These are phyloP conservation scores for Hymenoscyphus fraxineus DNA, from an alignment of 2,329 filamentous ascomycete genomes.

Conservation along the genomic window DNA sequence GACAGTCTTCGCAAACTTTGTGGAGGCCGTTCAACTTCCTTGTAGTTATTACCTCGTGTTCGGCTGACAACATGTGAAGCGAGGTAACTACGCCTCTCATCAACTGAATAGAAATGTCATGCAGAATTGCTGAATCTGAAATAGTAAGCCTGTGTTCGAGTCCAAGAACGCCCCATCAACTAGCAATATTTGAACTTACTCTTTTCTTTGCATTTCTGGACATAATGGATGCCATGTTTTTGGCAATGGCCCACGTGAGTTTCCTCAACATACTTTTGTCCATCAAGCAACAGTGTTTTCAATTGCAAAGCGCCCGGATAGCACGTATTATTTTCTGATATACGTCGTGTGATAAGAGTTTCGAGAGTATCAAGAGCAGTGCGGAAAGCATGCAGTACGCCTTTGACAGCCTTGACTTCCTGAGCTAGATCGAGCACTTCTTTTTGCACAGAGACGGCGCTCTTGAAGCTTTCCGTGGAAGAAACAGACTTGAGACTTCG, in stretches of 20 bases:
- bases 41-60: neutral
- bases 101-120: neutral
- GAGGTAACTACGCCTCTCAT: slow-evolving; percentile 1
- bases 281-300: neutral
- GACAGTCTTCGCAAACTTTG: neutral
- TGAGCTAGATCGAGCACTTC: slow-evolving; percentile 5
- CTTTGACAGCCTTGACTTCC: slow-evolving; percentile 18
- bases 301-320: neutral
- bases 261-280: neutral
- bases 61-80: slow-evolving; percentile 3
- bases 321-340: neutral
- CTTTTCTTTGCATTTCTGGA: neutral
- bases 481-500: slow-evolving; percentile 13
- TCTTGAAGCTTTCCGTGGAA: slow-evolving; percentile 21
- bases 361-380: slow-evolving; percentile 18
- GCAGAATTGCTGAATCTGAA: neutral
- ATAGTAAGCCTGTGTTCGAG: neutral
- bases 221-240: neutral
- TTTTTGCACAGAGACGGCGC: slow-evolving; percentile 16
- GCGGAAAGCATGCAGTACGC: slow-evolving; percentile 18
- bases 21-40: neutral
- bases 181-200: neutral
- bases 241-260: neutral
- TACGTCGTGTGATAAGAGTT: slow-evolving; percentile 11
- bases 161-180: neutral